Conservation (phyloP, 1,139 yeast species). For the Lodderomyces margitis region DNA sequence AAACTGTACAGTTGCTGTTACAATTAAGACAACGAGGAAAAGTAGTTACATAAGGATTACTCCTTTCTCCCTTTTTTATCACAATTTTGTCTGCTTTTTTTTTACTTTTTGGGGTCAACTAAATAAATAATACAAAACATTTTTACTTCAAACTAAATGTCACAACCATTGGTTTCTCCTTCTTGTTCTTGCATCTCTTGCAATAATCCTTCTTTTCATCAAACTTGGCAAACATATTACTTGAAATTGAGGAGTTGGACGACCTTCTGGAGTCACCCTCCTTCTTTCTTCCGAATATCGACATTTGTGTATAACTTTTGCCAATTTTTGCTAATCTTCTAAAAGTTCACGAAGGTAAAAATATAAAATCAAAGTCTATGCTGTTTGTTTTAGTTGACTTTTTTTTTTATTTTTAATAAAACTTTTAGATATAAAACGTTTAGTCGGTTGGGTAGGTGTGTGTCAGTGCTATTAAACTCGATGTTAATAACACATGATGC, state of each 20-base stretch:
- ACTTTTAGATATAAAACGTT: too few species aligned
- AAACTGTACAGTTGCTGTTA: too few species aligned
- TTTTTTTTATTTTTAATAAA: too few species aligned
- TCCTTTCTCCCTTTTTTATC: too few species aligned
- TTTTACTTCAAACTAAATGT: constrained; percentile 31
- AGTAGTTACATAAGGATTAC: too few species aligned
- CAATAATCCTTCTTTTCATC: constrained; percentile 34
- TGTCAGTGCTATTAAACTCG: background rate
- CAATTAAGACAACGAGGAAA: too few species aligned
- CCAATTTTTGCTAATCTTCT: too few species aligned
- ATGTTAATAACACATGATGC: background rate
- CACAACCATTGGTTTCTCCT: constrained; percentile 31
- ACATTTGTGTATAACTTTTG: too few species aligned
- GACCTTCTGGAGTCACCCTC: constrained; percentile 11
- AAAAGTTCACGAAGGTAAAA: too few species aligned
- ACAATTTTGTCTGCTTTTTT: too few species aligned
- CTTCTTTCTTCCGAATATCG: constrained; percentile 9
- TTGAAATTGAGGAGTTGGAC: constrained; percentile 7
- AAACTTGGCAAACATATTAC: constrained; percentile 12
- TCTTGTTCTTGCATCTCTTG: constrained; percentile 37
- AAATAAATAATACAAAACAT: background rate
- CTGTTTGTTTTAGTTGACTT: too few species aligned
- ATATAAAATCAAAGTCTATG: too few species aligned
- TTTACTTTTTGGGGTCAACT: constrained; percentile 2
- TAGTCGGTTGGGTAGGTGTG: background rate